phyloP scores from a whole-genome alignment of 2,329 filamentous ascomycete genomes.

The Arthrocladium fulminans region DNA sequence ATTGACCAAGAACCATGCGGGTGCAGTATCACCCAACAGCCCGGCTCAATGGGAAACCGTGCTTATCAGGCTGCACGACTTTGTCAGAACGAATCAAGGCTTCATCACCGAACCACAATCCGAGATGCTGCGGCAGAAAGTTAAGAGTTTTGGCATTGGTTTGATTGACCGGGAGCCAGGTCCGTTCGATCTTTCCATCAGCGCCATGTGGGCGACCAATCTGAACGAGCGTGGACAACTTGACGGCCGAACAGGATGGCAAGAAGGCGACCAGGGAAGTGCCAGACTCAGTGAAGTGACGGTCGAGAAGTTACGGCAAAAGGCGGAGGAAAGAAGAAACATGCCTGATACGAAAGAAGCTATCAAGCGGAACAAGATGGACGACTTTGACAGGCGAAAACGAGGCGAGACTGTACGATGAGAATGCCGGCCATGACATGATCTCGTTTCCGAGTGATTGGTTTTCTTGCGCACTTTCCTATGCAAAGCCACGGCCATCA shows the following conservation, averaged over 20 bases:
- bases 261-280: constrained; percentile 23
- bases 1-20: constrained; percentile 42
- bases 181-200: constrained; percentile 77
- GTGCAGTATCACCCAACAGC: constrained; percentile 29
- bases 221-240: constrained; percentile 34
- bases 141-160: constrained; percentile 76
- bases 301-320: constrained; percentile 20
- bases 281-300: constrained; percentile 21
- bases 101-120: constrained; percentile 87
- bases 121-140: constrained; percentile 76
- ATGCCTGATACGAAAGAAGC: constrained; percentile 17
- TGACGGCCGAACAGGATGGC: constrained; percentile 21
- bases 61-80: constrained; percentile 82
- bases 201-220: constrained; percentile 87
- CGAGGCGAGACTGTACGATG: not conserved
- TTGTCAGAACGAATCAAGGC: constrained; percentile 90
- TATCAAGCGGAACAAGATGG: constrained; percentile 11
- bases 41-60: constrained; percentile 91
- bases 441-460: not conserved
- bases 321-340: constrained; percentile 19
- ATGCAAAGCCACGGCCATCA: not conserved
- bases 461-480: not conserved
- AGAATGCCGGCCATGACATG: not conserved
- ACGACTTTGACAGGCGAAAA: constrained; percentile 4
- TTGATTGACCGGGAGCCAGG: constrained; percentile 83